phyloP scores from a whole-genome alignment of 441 rosid genomes.

The Populus trichocarpa region DNA sequence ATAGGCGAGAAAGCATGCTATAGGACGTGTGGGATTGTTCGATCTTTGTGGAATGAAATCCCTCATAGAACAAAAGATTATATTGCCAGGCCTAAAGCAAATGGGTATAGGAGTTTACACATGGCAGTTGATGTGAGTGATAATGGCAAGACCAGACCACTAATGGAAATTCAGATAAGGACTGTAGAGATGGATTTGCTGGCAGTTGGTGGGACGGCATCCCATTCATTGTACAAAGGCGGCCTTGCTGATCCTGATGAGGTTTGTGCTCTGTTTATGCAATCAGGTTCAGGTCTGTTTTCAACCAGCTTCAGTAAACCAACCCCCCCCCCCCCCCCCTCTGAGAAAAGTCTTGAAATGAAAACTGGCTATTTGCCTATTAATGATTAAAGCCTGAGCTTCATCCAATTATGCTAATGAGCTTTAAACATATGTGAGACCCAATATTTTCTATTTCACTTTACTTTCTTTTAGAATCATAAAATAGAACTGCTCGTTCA shows the following conservation, averaged over 20 bases:
- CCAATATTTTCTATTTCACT: not conserved
- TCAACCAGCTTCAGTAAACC: not conserved
- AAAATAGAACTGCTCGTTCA: not conserved
- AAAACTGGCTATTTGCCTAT: not conserved
- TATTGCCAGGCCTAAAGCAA: slow-evolving; percentile 72
- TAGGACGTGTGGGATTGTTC: slow-evolving; percentile 58
- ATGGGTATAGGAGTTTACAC: slow-evolving; percentile 88
- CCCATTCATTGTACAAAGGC: slow-evolving; percentile 85
- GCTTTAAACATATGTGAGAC: not conserved
- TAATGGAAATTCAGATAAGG: slow-evolving; percentile 93
- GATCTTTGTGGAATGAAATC: slow-evolving; percentile 76
- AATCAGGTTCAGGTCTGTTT: not conserved
- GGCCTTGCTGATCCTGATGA: slow-evolving; percentile 91
- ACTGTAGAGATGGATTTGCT: slow-evolving; percentile 77
- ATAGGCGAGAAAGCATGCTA: slow-evolving; percentile 71
- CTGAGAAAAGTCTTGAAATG: not conserved
- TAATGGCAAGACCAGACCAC: slow-evolving; percentile 53
- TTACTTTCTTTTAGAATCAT: not conserved
- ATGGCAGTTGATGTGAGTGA: slow-evolving; percentile 94
- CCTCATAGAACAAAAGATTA: slow-evolving; percentile 86
- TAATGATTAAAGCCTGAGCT: not conserved
- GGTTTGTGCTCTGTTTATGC: slow-evolving; percentile 34
- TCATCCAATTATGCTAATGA: not conserved
- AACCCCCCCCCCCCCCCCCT: not conserved
- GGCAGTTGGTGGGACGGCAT: slow-evolving; percentile 85